phyloP scores from a whole-genome alignment of 176 grass and related monocot genomes.

The Hordeum marinum region DNA sequence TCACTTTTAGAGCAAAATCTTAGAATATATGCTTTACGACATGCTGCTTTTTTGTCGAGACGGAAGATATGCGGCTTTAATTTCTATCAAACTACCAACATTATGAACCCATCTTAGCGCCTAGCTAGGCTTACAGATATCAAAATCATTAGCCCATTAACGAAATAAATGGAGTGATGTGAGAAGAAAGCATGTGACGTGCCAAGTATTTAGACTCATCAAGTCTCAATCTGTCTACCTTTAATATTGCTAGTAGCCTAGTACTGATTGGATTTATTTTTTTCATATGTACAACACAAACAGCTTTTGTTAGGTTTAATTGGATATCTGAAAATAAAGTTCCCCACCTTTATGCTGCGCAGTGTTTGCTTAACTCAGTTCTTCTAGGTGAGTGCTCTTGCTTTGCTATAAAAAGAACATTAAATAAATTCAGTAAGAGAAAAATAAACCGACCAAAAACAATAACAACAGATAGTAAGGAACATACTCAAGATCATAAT shows the following conservation, averaged over 20 bases:
- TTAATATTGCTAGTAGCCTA: conserved; percentile 18
- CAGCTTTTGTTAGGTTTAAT: conserved; percentile 21
- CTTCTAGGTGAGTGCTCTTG: background rate
- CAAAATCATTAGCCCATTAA: conserved; percentile 17
- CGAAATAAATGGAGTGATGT: conserved; percentile 6
- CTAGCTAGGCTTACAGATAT: conserved; percentile 18
- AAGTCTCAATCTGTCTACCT: conserved; percentile 8
- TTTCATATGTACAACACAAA: background rate
- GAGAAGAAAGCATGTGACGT: background rate
- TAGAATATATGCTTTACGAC: conserved; percentile 22
- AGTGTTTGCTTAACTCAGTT: conserved; percentile 13
- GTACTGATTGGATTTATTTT: background rate
- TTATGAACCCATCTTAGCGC: background rate
- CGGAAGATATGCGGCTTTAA: background rate
- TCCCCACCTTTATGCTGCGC: background rate
- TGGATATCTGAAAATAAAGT: background rate
- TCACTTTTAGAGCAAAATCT: background rate
- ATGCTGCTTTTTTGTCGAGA: too few species aligned
- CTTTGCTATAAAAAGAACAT: background rate
- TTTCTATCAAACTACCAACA: background rate
- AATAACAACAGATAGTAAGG: background rate
- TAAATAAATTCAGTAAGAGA: background rate
- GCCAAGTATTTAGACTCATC: conserved; percentile 8
- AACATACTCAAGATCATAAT: background rate
- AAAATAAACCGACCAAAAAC: background rate